These are phyloP conservation scores for Aspergillus homomorphus DNA, from an alignment of 495 filamentous ascomycete genomes.

Conservation along the genomic window DNA sequence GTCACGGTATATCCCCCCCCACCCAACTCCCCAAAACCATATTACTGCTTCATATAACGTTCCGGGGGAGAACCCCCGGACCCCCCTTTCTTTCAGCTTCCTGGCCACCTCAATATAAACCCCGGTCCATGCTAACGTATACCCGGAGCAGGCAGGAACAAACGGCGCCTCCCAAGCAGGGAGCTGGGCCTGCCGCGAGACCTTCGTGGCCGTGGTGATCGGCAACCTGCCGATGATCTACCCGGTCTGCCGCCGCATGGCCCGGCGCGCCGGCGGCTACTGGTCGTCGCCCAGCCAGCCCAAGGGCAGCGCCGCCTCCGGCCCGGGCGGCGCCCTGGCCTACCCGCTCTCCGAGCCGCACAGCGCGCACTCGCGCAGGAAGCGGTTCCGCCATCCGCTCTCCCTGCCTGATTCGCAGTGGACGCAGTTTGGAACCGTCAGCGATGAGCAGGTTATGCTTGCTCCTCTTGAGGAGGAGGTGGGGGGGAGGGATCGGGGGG, in stretches of 20 bases:
- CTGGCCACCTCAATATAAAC: constrained; percentile 14
- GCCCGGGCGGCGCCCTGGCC: constrained; percentile 17
- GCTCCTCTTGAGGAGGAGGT: constrained; percentile 19
- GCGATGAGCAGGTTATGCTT: constrained; percentile 42
- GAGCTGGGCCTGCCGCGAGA: constrained; percentile 62
- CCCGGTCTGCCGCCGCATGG: constrained; percentile 44
- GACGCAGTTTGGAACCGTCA: constrained; percentile 38
- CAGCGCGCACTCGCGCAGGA: constrained; percentile 4
- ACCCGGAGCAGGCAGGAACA: constrained; percentile 36
- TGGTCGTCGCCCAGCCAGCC: background rate
- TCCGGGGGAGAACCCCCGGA: background rate
- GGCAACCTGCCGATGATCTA: constrained; percentile 62
- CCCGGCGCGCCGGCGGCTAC: constrained; percentile 31
- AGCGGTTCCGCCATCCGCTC: constrained; percentile 39
- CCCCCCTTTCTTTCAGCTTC: no score
- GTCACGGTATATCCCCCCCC: constrained; percentile 41
- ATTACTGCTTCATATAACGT: no score
- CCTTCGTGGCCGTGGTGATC: constrained; percentile 58
- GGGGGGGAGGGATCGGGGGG: constrained; percentile 6
- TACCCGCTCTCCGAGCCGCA: constrained; percentile 28
- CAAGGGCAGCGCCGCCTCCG: constrained; percentile 19
- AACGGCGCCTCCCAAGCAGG: constrained; percentile 54
- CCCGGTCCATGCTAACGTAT: background rate
- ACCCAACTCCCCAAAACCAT: background rate
- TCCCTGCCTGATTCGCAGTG: constrained; percentile 39